phyloP scores from a whole-genome alignment of 768 basidiomycete genomes.

The Phylloporus sp. region DNA sequence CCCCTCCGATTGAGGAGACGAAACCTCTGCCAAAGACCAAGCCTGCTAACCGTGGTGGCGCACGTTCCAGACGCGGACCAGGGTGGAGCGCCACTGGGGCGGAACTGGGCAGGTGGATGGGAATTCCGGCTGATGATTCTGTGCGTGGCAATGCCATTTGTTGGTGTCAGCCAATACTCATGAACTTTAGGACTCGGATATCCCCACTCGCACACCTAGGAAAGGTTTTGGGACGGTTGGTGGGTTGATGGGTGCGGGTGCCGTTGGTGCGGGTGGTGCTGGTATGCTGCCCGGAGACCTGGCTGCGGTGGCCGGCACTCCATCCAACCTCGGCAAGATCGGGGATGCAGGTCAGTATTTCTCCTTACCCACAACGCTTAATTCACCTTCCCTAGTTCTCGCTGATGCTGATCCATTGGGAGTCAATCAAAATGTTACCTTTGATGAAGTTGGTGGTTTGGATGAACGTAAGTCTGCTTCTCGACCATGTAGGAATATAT shows the following conservation, averaged over 20 bases:
- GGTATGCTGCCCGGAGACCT: conserved; percentile 59
- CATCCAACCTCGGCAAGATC: conserved; percentile 82
- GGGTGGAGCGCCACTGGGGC: conserved; percentile 82
- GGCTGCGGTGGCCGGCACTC: conserved; percentile 66
- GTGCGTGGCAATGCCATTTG: conserved; percentile 33
- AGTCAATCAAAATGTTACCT: conserved; percentile 89
- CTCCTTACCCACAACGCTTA: conserved; percentile 12
- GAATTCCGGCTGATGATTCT: conserved; percentile 67
- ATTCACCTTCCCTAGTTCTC: conserved; percentile 47
- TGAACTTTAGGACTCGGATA: conserved; percentile 62
- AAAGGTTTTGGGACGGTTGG: conserved; percentile 56
- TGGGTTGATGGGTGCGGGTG: conserved; percentile 49
- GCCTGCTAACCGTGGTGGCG: conserved; percentile 37
- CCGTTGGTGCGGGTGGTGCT: conserved; percentile 45
- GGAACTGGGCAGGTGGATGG: conserved; percentile 76
- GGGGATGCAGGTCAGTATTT: conserved; percentile 61
- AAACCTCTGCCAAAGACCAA: conserved; percentile 35
- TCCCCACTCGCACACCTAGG: conserved; percentile 60
- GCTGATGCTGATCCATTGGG: conserved; percentile 96
- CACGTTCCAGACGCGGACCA: conserved; percentile 43
- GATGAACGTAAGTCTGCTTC: conserved; percentile 69
- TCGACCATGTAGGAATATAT: neutral
- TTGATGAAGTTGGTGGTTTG: conserved; percentile 94
- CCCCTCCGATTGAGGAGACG: conserved; percentile 76
- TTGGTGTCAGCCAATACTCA: neutral